Conservation (phyloP, 2,329 filamentous ascomycete genomes). For the Alternaria sp. region DNA sequence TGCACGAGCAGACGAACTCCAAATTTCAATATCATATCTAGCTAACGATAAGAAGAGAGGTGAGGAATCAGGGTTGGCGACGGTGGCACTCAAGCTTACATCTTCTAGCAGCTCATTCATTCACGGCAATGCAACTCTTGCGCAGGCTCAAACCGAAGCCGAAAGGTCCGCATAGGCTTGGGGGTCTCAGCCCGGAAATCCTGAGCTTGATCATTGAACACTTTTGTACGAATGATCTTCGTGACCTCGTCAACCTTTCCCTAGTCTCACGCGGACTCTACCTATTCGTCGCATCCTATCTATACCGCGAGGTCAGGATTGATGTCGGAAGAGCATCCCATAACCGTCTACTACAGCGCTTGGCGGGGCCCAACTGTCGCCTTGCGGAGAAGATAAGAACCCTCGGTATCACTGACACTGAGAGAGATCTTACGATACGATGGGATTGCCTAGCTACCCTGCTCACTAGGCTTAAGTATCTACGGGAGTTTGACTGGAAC, state of each 20-base stretch:
- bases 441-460: not conserved
- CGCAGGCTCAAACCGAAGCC: not conserved
- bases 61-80: not conserved
- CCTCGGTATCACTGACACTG: not conserved
- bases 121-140: not conserved
- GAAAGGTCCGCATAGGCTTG: not conserved
- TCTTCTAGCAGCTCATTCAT: not conserved
- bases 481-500: not conserved
- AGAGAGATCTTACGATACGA: not conserved
- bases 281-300: not conserved
- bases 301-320: conserved; percentile 2
- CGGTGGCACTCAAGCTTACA: not conserved
- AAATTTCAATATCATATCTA: not conserved
- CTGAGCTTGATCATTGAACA: not conserved
- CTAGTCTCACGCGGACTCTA: conserved; percentile 6
- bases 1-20: not conserved
- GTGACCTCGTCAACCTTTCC: not conserved
- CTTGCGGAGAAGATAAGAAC: conserved; percentile 1
- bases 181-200: not conserved
- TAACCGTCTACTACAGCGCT: not conserved
- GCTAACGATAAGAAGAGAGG: not conserved
- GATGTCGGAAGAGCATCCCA: not conserved
- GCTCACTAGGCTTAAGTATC: not conserved
- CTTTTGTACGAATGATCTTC: not conserved
- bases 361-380: not conserved